Base-by-base conservation (phyloP, 495 filamentous ascomycete genomes). In the Penicillium cosmopolitanum region DNA sequence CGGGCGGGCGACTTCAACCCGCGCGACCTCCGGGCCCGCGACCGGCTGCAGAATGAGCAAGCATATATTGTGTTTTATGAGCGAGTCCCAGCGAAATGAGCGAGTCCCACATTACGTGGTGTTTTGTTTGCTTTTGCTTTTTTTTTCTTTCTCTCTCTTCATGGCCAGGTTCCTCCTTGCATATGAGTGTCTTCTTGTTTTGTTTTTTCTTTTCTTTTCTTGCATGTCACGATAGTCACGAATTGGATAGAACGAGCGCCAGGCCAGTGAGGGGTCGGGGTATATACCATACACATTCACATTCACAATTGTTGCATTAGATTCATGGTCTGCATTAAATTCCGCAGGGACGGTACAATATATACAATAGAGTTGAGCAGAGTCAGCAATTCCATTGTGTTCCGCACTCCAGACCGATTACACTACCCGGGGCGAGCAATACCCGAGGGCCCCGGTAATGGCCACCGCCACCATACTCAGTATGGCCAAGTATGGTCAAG, bases 61-160 rank as follows among this genome's bases (percentile, higher is more conserved):
- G 86, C 87, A 50, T 89, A 89, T 69, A 83, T 89, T 69, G 81
- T 89, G 58, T 89, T 89, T 72, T 88, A 85, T 66, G 80, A 80
- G 69, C 75, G 82, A 59, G 78, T 80, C 51, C 77, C 77, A 58
- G 79, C 80, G 57, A 82, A 82, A 71, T 83, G 66, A 77, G 60
- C 61, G 60, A 31, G 61, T 48, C 47, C 53, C 42, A 51, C 55
- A 25, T 69, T 50, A 23, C 55, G 47, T 25, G 51, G 62, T 28
- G 18, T 60, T 62, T 47, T 44, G 4, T 56, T 25, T 16, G n/a
- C n/a, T 48, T 34, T 55, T 54, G 12, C 19, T 13, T 53, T 42
- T 50, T 15, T 50, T 31, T 50, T 33, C 23, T 48, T 4, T 56
- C 57, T 59, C 65, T 66, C 54, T 66, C 68, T 34, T 63, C 28